These are phyloP conservation scores for Verticillium albo-atrum DNA, from an alignment of 2,329 filamentous ascomycete species.

Conservation along the genomic window DNA sequence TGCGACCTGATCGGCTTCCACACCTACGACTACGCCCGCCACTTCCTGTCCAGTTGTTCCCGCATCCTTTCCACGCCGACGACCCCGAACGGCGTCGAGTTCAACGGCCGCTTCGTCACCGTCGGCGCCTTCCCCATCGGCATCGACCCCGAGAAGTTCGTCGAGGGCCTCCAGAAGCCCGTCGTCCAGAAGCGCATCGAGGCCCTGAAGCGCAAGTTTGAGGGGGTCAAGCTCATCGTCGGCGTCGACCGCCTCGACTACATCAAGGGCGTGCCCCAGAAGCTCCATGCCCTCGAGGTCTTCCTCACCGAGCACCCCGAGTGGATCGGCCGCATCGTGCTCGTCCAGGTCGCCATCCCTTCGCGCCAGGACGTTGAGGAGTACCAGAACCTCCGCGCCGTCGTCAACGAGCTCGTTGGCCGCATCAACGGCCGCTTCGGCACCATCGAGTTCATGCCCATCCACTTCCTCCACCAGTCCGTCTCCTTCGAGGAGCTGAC, in stretches of 20 bases:
- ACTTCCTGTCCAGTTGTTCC: constrained; percentile 96
- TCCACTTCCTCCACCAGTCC: constrained; percentile 96
- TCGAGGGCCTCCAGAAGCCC: constrained; percentile 78
- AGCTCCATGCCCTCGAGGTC: constrained; percentile 91
- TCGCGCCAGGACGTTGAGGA: constrained; percentile 95
- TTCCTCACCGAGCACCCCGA: constrained; percentile 96
- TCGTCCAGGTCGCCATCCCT: constrained; percentile 93
- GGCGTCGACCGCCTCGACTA: constrained; percentile 96
- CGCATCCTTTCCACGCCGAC: constrained; percentile 80
- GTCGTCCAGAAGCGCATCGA: constrained; percentile 86
- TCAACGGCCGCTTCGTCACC: constrained; percentile 80
- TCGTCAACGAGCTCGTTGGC: constrained; percentile 94
- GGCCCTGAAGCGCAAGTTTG: constrained; percentile 81
- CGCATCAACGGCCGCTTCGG: constrained; percentile 97
- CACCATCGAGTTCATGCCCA: constrained; percentile 97
- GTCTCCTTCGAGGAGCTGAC: constrained; percentile 93
- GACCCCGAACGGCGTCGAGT: constrained; percentile 90
- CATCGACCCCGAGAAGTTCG: constrained; percentile 95
- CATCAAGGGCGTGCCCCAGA: constrained; percentile 98
- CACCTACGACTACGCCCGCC: constrained; percentile 97
- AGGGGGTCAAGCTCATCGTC: constrained; percentile 93
- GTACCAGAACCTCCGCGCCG: constrained; percentile 91
- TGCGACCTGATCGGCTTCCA: constrained; percentile 97
- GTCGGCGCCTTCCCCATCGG: constrained; percentile 97
- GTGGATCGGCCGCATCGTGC: constrained; percentile 95